Evolutionary conservation across 23 red algal genomes (phyloP).

Genomic region (Rhodosorus marinus): DNA sequence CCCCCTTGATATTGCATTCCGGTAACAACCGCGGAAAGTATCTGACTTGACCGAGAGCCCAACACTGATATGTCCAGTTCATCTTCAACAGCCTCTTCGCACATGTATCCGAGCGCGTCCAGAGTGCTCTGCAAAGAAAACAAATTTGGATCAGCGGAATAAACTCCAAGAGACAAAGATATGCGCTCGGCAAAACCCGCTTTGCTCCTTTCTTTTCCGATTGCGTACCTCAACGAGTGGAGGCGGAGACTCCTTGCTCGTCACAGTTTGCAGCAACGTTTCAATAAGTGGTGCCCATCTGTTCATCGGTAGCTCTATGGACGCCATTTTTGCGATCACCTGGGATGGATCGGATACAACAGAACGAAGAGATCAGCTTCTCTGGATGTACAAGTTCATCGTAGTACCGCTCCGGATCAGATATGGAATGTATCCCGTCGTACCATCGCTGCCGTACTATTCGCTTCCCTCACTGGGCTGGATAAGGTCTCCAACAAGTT

Average conservation of each 20-base stretch:
- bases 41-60: conserved; percentile 43
- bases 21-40: conserved; percentile 84
- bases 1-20: conserved; percentile 70
- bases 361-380: too few species aligned
- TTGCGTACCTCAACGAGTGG: too few species aligned
- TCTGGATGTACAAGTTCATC: too few species aligned
- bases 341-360: too few species aligned
- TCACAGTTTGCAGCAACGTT: conserved; percentile 10
- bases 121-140: conserved; percentile 19
- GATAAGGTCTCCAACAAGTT: background rate
- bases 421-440: conserved; percentile 6
- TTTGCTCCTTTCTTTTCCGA: too few species aligned
- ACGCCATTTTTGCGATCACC: conserved; percentile 72
- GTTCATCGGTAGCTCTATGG: conserved; percentile 56
- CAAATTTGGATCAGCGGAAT: too few species aligned
- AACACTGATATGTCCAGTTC: conserved; percentile 34
- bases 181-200: too few species aligned
- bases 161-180: too few species aligned
- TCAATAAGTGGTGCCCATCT: conserved; percentile 66
- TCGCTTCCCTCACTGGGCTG: background rate
- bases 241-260: background rate
- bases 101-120: conserved; percentile 71
- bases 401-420: conserved; percentile 55
- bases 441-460: background rate
- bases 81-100: conserved; percentile 50